Evolutionary conservation across 176 grass and related monocot genomes (phyloP), one percentile per base, ranked within the genome.

Genomic region (Oropetium thomaeum): DNA sequence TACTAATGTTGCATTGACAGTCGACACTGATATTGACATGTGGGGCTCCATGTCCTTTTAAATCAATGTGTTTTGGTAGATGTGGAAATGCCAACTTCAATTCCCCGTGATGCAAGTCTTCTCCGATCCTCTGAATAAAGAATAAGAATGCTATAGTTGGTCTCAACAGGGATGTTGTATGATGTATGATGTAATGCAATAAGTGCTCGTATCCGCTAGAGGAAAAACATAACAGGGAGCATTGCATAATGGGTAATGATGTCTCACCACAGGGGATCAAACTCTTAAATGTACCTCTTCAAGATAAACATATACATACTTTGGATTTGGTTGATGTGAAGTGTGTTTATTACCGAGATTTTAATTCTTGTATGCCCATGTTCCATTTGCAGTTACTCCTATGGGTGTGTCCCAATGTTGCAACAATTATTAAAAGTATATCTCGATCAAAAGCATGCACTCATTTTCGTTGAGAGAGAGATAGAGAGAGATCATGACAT

Each of bases 1-100:
- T 58, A 85, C 47, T 79, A 85, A 79, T 85, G 75, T 68, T 34
- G 19, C 37, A 30, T 85, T 79, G 58, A 79, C 68, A 65, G 23
- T 85, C 73, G 58, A 79, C 68, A 65, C 44, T 73, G 75, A 79
- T 58, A 67, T 39, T 66, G 67, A 79, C 62, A 55, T 17, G 38
- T 79, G 75, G 59, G 59, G 34, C 60, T 66, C 30, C 48, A 55
- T 73, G 68, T 27, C 68, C 49, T 67, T 59, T 27, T 49, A n/a
- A n/a, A 64, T 66, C 29, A 49, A 67, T 68, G 45, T 47, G 82
- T 45, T n/a, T n/a, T 58, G 48, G 27, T 66, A 38, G 75, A 73
- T 73, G 82, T 73, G 23, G 74, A 85, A 65, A 65, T 72, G 10
- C 16, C 75, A 79, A 66, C 47, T 85, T 43, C 67, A 52, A 64